Conservation (phyloP, 257 asterid species). For the Nicotiana noctiflora region DNA sequence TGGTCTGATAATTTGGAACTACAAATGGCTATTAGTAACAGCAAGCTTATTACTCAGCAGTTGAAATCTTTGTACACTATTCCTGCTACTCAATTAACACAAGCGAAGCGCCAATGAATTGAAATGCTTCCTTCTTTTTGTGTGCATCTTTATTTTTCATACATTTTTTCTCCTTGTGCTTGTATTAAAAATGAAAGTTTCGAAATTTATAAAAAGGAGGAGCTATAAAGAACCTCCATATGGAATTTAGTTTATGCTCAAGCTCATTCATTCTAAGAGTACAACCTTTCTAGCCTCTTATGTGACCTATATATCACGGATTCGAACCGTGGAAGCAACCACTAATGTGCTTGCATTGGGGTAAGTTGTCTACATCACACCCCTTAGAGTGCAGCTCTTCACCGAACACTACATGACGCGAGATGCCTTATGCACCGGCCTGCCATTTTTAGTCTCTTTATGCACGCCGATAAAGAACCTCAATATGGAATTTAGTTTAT, state of each 20-base stretch:
- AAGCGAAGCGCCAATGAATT: not conserved
- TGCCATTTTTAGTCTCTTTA: too few relatives aligned
- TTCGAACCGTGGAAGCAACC: too few relatives aligned
- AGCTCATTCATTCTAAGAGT: not conserved
- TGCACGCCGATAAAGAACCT: not conserved
- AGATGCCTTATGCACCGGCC: too few relatives aligned
- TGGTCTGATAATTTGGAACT: constrained; percentile 73
- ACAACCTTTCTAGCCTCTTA: not conserved
- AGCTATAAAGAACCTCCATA: not conserved
- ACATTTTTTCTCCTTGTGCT: not conserved
- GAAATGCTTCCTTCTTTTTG: not conserved
- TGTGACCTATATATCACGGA: too few relatives aligned
- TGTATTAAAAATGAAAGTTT: not conserved
- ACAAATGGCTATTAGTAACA: constrained; percentile 46
- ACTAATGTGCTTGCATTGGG: too few relatives aligned
- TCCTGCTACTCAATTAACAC: constrained; percentile 25
- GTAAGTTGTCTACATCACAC: too few relatives aligned
- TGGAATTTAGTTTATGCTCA: not conserved
- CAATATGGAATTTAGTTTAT: not conserved
- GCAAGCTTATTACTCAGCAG: constrained; percentile 64
- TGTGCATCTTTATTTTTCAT: not conserved
- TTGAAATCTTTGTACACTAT: constrained; percentile 54
- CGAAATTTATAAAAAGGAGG: not conserved
- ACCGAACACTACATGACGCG: too few relatives aligned
- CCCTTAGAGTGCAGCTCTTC: too few relatives aligned